Conservation (phyloP, 1,284 basidiomycete species). For the Boletus sp. region DNA sequence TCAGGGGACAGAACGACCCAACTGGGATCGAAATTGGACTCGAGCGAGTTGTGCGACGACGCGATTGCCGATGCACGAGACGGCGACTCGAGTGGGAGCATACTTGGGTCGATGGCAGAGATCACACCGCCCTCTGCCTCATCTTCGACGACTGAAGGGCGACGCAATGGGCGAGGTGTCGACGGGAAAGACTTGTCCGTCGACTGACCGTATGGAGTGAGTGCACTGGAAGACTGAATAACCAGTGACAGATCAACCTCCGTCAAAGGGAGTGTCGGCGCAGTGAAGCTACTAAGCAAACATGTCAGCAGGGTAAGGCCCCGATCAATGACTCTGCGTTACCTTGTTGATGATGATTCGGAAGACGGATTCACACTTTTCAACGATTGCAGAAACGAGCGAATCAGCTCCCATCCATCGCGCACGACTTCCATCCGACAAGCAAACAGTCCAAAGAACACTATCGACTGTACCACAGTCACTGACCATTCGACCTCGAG, state of each 20-base stretch:
- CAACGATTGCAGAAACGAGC: background rate
- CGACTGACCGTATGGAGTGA: constrained; percentile 5
- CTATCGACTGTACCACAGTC: constrained; percentile 36
- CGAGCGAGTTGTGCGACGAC: constrained; percentile 29
- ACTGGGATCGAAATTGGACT: constrained; percentile 25
- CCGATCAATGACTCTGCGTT: background rate
- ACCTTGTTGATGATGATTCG: constrained; percentile 12
- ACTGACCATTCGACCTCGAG: constrained; percentile 39
- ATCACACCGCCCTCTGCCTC: constrained; percentile 13
- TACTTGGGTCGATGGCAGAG: constrained; percentile 3
- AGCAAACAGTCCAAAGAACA: constrained; percentile 40
- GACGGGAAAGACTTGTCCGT: constrained; percentile 7
- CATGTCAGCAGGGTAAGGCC: constrained; percentile 3
- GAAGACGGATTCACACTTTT: background rate
- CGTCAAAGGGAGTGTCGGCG: constrained; percentile 20
- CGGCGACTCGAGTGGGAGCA: constrained; percentile 34
- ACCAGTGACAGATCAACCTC: constrained; percentile 25
- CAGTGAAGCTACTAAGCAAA: constrained; percentile 15
- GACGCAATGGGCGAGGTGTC: background rate
- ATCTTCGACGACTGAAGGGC: constrained; percentile 5
- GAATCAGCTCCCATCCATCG: constrained; percentile 8
- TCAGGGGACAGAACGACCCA: constrained; percentile 8
- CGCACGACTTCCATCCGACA: constrained; percentile 22
- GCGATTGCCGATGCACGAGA: constrained; percentile 30
- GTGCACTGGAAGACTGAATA: constrained; percentile 11